These are phyloP conservation scores for Phytopythium montanum DNA, from an alignment of 352 stramenopile species.

Conservation along the genomic window DNA sequence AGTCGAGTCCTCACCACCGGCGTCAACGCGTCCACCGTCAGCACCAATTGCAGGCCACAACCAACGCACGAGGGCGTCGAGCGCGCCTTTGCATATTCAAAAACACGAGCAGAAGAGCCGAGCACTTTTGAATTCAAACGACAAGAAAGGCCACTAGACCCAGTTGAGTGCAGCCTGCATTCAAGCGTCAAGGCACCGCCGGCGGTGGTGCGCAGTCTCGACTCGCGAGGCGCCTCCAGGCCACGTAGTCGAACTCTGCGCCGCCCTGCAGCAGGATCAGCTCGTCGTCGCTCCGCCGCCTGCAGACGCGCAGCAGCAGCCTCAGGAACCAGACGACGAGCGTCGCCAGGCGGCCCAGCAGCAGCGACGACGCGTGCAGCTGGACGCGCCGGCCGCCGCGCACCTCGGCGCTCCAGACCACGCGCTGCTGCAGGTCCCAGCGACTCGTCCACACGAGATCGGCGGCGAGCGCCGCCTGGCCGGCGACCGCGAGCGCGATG, in stretches of 20 bases:
- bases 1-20: slow-evolving; percentile 7
- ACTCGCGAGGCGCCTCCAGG: neutral
- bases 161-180: too few relatives aligned
- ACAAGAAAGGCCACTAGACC: too few relatives aligned
- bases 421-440: slow-evolving; percentile 3
- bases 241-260: slow-evolving; percentile 2
- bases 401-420: neutral
- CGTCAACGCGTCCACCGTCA: slow-evolving; percentile 15
- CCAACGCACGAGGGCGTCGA: slow-evolving; percentile 2
- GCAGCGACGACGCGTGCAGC: neutral
- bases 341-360: neutral
- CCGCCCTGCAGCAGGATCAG: slow-evolving; percentile 1
- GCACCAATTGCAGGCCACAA: slow-evolving; percentile 16
- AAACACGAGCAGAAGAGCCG: too few relatives aligned
- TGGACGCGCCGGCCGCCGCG: neutral
- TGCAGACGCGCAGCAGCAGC: neutral
- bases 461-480: neutral
- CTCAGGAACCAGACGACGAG: slow-evolving; percentile 7
- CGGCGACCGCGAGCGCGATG: slow-evolving; percentile 1
- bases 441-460: slow-evolving; percentile 2
- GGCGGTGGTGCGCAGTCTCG: too few relatives aligned
- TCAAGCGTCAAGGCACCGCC: too few relatives aligned
- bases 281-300: neutral
- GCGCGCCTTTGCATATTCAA: too few relatives aligned
- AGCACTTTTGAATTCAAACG: too few relatives aligned